A percentile compares a stretch with the other conserved stretches of the same genome.
phyloP scores from a whole-genome alignment of 192 early-diverging fungal species.

The Linnemannia exigua region DNA sequence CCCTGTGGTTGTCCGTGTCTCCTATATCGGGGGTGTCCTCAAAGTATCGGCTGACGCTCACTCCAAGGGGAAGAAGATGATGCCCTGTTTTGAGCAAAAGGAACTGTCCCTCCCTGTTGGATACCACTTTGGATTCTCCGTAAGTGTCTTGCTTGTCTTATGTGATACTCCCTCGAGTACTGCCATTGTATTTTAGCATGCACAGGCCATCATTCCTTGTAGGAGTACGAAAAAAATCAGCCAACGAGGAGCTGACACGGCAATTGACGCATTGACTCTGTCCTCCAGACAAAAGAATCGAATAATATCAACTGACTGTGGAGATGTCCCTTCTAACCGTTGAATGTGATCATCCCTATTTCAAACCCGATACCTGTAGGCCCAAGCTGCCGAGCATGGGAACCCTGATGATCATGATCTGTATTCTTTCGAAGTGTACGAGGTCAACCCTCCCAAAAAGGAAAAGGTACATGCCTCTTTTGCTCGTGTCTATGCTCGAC shows the following conservation, averaged over 20 bases:
- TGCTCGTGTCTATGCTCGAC: no score
- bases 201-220: background rate
- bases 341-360: background rate
- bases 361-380: slow-evolving; percentile 6
- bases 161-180: no score
- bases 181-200: background rate
- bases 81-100: slow-evolving; percentile 68
- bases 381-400: slow-evolving; percentile 52
- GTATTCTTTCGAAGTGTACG: slow-evolving; percentile 73
- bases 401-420: slow-evolving; percentile 85
- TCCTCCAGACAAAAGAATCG: background rate
- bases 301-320: background rate
- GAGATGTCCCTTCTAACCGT: background rate
- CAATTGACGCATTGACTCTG: background rate
- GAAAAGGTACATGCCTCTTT: slow-evolving; percentile 22
- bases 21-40: slow-evolving; percentile 71
- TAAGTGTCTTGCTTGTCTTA: slow-evolving; percentile 34
- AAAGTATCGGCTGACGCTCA: slow-evolving; percentile 66
- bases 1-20: slow-evolving; percentile 68
- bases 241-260: background rate
- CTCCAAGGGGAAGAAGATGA: slow-evolving; percentile 66
- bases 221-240: background rate
- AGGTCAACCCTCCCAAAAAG: slow-evolving; percentile 71
- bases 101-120: slow-evolving; percentile 72
- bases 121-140: slow-evolving; percentile 82